A percentile compares a stretch with the other conserved stretches of the same genome.
Evolutionary conservation across 2,329 filamentous ascomycete genomes (phyloP).

Genomic region (Pestalotiopsis sp.): DNA sequence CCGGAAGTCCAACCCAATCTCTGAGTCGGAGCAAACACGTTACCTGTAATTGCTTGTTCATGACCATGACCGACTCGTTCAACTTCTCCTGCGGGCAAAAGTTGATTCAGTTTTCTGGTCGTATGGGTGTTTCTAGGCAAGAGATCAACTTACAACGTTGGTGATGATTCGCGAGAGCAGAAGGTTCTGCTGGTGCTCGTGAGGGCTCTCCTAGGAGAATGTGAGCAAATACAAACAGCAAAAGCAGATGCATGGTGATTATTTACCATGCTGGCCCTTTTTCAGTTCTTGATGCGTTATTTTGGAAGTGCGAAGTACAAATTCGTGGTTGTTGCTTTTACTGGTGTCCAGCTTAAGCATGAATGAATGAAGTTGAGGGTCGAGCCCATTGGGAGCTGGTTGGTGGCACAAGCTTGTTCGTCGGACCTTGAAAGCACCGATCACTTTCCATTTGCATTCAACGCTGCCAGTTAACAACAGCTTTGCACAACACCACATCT

Average conservation of each 20-base stretch:
- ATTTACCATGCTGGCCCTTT: neutral
- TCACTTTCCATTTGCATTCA: neutral
- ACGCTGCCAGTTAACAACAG: neutral
- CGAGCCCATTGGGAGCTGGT: neutral
- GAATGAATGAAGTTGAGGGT: neutral
- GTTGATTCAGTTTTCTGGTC: neutral
- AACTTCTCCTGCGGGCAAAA: constrained; percentile 77
- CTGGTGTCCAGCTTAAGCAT: neutral
- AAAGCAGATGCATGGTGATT: neutral
- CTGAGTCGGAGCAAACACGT: constrained; percentile 19
- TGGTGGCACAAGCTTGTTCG: neutral
- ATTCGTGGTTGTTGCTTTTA: neutral
- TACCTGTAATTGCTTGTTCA: constrained; percentile 92
- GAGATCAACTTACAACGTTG: constrained; percentile 77
- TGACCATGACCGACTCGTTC: constrained; percentile 87
- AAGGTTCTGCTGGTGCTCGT: constrained; percentile 95
- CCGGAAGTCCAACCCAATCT: neutral
- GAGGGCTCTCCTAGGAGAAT: constrained; percentile 76
- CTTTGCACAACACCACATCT: neutral
- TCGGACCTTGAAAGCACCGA: constrained; percentile 10
- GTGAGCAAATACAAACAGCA: neutral
- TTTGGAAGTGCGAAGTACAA: neutral
- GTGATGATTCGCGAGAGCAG: constrained; percentile 94
- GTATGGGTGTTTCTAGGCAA: neutral
- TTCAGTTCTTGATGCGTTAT: neutral